These are phyloP conservation scores for Dysphania ambrosioides DNA, from an alignment of 148 eudicot species.

Conservation along the genomic window DNA sequence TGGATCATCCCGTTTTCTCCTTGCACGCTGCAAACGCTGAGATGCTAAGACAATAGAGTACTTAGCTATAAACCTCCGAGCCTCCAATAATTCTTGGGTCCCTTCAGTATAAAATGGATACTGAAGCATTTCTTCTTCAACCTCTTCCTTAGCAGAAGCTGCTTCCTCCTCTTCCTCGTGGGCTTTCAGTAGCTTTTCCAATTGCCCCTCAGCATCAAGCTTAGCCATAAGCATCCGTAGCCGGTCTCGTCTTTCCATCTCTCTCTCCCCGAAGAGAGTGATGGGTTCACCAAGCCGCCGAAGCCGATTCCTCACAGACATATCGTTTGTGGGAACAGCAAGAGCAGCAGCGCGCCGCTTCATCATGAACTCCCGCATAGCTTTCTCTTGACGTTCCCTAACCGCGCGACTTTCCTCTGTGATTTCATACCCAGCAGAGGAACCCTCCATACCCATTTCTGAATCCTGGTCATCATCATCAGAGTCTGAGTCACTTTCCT, in stretches of 20 bases:
- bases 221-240: slow-evolving; percentile 83
- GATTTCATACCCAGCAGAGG: slow-evolving; percentile 57
- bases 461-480: slow-evolving; percentile 50
- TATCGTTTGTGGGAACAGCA: slow-evolving; percentile 90
- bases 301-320: slow-evolving; percentile 74
- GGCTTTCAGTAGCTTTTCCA: slow-evolving; percentile 84
- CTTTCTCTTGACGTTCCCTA: slow-evolving; percentile 74
- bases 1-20: slow-evolving; percentile 81
- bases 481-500: slow-evolving; percentile 51
- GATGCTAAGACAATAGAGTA: slow-evolving; percentile 63
- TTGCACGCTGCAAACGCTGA: slow-evolving; percentile 62
- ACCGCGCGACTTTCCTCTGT: slow-evolving; percentile 73
- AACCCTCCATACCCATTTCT: slow-evolving; percentile 24
- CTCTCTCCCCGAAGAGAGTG: slow-evolving; percentile 88
- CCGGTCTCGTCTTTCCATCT: slow-evolving; percentile 95
- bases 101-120: slow-evolving; percentile 94
- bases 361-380: slow-evolving; percentile 72
- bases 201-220: slow-evolving; percentile 81
- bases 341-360: slow-evolving; percentile 89
- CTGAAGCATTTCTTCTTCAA: slow-evolving; percentile 58
- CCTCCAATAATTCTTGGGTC: slow-evolving; percentile 48
- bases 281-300: slow-evolving; percentile 83
- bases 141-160: slow-evolving; percentile 42
- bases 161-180: slow-evolving; percentile 87
- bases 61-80: slow-evolving; percentile 62